Conservation (phyloP, 225 moss, liverwort and hornwort species). For the Polytrichum formosum region DNA sequence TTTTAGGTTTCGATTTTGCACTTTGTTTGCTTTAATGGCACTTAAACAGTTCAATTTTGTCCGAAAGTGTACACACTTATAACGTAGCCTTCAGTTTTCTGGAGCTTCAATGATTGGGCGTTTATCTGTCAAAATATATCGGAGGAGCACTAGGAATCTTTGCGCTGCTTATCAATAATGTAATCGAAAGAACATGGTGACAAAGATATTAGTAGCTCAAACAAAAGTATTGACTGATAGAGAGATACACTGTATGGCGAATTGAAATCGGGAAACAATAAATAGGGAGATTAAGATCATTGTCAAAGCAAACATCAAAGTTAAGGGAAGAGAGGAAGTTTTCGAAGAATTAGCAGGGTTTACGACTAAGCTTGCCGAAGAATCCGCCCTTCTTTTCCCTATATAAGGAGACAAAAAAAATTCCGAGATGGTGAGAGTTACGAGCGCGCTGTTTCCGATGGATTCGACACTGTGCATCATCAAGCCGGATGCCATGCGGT, state of each 20-base stretch:
- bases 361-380: slow-evolving; percentile 14
- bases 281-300: slow-evolving; percentile 2
- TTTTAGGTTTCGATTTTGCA: too few relatives aligned
- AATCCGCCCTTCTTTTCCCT: slow-evolving; percentile 16
- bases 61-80: too few relatives aligned
- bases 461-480: slow-evolving; percentile 88
- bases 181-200: background rate
- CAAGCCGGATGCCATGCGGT: slow-evolving; percentile 88
- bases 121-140: background rate
- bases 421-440: slow-evolving; percentile 56
- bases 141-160: background rate
- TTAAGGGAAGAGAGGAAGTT: slow-evolving; percentile 12
- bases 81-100: background rate
- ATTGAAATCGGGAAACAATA: background rate
- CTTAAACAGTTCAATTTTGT: too few relatives aligned
- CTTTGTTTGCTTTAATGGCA: too few relatives aligned
- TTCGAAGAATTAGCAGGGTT: slow-evolving; percentile 28
- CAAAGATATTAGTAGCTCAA: background rate
- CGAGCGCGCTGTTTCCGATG: slow-evolving; percentile 69
- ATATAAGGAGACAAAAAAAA: slow-evolving; percentile 21
- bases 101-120: background rate
- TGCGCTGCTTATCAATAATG: background rate
- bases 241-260: background rate
- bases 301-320: background rate
- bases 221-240: too few relatives aligned